A percentile compares a stretch with the other conserved stretches of the same genome.
These are phyloP conservation scores for Zymoseptoria passerinii DNA, from an alignment of 2,329 filamentous ascomycete species.

Conservation along the genomic window DNA sequence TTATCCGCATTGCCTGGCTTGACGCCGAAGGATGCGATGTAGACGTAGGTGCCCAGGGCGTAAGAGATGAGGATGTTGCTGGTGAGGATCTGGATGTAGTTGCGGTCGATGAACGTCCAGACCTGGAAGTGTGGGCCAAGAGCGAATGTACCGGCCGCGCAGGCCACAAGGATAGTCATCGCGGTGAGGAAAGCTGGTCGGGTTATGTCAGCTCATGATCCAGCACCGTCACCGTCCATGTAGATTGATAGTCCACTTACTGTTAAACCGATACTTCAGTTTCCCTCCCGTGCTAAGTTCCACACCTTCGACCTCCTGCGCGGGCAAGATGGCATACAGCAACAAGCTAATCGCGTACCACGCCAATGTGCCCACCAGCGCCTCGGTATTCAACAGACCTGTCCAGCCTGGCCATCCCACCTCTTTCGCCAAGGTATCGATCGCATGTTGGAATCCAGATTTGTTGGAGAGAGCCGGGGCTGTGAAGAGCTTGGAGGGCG, in stretches of 20 bases:
- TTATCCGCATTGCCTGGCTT: conserved; percentile 62
- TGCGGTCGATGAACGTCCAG: conserved; percentile 89
- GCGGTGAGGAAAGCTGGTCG: conserved; percentile 64
- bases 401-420: conserved; percentile 73
- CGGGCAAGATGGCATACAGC: conserved; percentile 70
- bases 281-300: conserved; percentile 61
- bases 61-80: conserved; percentile 73
- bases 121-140: conserved; percentile 76
- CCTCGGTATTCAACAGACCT: conserved; percentile 62
- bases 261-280: conserved; percentile 69
- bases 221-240: background rate
- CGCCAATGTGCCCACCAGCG: conserved; percentile 59
- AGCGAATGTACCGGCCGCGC: conserved; percentile 63
- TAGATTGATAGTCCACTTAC: conserved; percentile 20
- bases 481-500: conserved; percentile 55
- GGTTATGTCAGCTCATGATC: conserved; percentile 7
- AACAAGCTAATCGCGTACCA: conserved; percentile 72
- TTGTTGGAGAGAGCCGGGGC: conserved; percentile 22
- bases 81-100: conserved; percentile 79
- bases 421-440: conserved; percentile 67
- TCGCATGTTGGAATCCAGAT: conserved; percentile 35
- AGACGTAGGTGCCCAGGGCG: conserved; percentile 66
- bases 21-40: conserved; percentile 73
- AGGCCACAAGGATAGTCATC: conserved; percentile 60
- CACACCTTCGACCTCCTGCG: conserved; percentile 60